Evolutionary conservation across 2,329 filamentous ascomycete genomes (phyloP).

Genomic region (Niveomyces coronatus): DNA sequence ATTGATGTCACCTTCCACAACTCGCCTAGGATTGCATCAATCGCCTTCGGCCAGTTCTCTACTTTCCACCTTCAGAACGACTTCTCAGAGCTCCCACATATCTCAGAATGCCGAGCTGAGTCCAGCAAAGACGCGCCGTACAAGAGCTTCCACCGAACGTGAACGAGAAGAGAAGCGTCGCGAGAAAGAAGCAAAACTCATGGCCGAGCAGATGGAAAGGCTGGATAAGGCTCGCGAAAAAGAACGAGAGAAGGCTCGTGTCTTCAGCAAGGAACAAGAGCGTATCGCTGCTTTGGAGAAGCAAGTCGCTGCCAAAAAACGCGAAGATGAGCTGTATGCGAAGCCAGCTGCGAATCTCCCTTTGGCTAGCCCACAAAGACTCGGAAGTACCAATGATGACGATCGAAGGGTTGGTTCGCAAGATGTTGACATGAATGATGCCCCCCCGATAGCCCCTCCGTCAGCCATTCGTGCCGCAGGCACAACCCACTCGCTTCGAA

Average conservation of each 20-base stretch:
- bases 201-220: conserved; percentile 50
- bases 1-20: conserved; percentile 43
- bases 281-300: conserved; percentile 42
- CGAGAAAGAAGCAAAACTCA: conserved; percentile 53
- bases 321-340: conserved; percentile 32
- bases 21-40: conserved; percentile 33
- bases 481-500: conserved; percentile 37
- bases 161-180: conserved; percentile 56
- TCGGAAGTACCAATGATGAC: conserved; percentile 26
- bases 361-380: conserved; percentile 44
- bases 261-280: conserved; percentile 49
- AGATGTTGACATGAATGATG: conserved; percentile 48
- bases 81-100: conserved; percentile 13
- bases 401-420: conserved; percentile 22
- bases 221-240: conserved; percentile 59
- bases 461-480: conserved; percentile 46
- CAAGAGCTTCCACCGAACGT: conserved; percentile 49
- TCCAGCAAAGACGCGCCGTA: conserved; percentile 36
- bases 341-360: conserved; percentile 34
- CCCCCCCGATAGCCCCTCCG: conserved; percentile 45
- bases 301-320: conserved; percentile 41
- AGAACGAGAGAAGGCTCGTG: conserved; percentile 56
- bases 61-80: conserved; percentile 16
- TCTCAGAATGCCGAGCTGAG: conserved; percentile 21
- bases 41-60: conserved; percentile 41